Percentiles rank a stretch among this genome's conserved stretches.
phyloP scores from a whole-genome alignment of 139 green algal genomes.

The Coelastrella sp. region DNA sequence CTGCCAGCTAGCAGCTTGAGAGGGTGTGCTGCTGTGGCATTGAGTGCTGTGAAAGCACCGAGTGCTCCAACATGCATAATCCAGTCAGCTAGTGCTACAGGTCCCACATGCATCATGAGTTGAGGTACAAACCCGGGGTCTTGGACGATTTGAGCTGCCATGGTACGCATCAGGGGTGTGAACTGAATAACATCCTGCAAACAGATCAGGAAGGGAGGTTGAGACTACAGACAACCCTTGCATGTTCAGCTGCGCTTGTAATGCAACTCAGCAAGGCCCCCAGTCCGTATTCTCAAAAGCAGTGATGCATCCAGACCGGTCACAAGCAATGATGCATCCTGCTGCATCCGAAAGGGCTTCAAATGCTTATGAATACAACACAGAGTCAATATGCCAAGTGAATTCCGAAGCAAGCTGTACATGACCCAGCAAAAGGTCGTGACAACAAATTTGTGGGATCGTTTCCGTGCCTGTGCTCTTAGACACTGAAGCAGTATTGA shows the following conservation, averaged over 20 bases:
- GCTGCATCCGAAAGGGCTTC: no score
- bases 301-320: no score
- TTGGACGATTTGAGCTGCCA: constrained; percentile 51
- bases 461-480: no score
- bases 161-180: constrained; percentile 63
- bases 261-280: background rate
- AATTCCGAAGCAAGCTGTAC: no score
- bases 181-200: constrained; percentile 90
- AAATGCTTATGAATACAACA: no score
- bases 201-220: background rate
- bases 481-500: no score
- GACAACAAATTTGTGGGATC: background rate
- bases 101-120: constrained; percentile 75
- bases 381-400: no score
- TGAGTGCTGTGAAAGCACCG: constrained; percentile 61
- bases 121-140: constrained; percentile 77
- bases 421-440: no score
- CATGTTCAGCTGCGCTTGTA: background rate
- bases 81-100: constrained; percentile 73
- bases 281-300: background rate
- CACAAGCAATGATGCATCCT: no score
- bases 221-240: no score
- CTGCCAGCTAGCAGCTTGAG: background rate
- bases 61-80: constrained; percentile 72
- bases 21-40: constrained; percentile 45